Base-by-base conservation (phyloP, 148 eudicot species). In the Vaccinium macrocarpon region DNA sequence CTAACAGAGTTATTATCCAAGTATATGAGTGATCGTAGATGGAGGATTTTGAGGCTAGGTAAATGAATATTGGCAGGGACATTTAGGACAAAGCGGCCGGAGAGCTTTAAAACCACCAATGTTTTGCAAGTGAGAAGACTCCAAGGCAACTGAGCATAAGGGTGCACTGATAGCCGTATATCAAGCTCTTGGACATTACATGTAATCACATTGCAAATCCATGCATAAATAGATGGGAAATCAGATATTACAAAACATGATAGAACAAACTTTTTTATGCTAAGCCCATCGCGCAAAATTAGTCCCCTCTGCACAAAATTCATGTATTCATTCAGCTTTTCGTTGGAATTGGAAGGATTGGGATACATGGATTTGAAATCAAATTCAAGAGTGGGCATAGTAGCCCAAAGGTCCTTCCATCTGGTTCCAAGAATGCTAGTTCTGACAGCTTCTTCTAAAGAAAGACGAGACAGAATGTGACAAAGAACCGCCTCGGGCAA, bases 91-190 rank as follows among this genome's bases (percentile, higher is more conserved):
- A 78, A 78, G 27, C 42, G 81, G 19, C 64, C 68, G 0, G 46
- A 29, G 38, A 79, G 81, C 66, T 79, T 53, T 38, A 79, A n/a
- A 53, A 32, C 66, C 61, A 15, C 81, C 66, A 79, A 46, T 32
- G 66, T 79, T 29, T 18, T 79, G 66, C 81, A 79, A 29, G 81
- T 79, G 14, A 79, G 66, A 32, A 79, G 81, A 21, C 81, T 55
- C 62, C 66, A 55, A 79, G 81, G 81, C 66, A 79, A 79, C 68
- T 79, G 81, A 52, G 56, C 62, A 14, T 78, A 78, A 55, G 80
- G 61, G 80, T 50, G 80, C 10, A 78, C 61, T n/a, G 80, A 78
- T 15, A 78, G 15, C 80, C 57, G 57, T 4, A 78, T 29, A 52
- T 78, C 59, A 27, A 78, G 59, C 21, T 78, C 80, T 52, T 27